Evolutionary conservation across 1,284 basidiomycete genomes (phyloP), one percentile per base, ranked within the genome.

Genomic region (Pisolithus thermaeus): DNA sequence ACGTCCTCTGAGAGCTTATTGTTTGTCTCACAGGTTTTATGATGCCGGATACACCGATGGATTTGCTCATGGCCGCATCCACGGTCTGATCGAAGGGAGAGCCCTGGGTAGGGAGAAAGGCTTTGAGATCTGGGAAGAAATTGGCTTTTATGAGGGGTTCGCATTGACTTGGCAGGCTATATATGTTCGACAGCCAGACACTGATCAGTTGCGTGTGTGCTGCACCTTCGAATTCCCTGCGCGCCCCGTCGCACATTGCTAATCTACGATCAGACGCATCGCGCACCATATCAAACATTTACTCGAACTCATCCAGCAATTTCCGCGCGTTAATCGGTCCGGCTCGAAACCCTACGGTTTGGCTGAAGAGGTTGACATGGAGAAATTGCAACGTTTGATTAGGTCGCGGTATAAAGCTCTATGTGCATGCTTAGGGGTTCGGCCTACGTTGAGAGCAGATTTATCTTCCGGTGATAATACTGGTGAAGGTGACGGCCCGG

Each of bases 51-150:
- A 87, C 65, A 63, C 76, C 57, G 84, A 87, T 51, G 95, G 95
- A 3, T 79, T 79, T 60, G 82, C 77, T 0, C 94, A 97, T 65
- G 96, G 96, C 4, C 77, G 82, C 41, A 82, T 94, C 12, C 93
- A 97, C 61, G 96, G 95, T 1, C 72, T 89, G 20, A 93, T 94
- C 56, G 93, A 98, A 68, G 96, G 96, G 4, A 78, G 93, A n/a
- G 85, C 87, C 3, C 75, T 97, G 4, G 96, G 95, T 1, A 79
- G 84, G 55, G 87, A 92, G 62, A 95, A 97, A 65, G 92, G 91
- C 0, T 97, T 87, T 67, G 92, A 96, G 70, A 83, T 97, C 66
- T 97, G 95, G 93, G 93, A 97, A 68, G 96, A 98, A 67, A 78
- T 98, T 6, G 94, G 90, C 2, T 97, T 87, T 65, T 96, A 96